Conservation (phyloP, 1,284 basidiomycete genomes). For the Trametes versicolor region DNA sequence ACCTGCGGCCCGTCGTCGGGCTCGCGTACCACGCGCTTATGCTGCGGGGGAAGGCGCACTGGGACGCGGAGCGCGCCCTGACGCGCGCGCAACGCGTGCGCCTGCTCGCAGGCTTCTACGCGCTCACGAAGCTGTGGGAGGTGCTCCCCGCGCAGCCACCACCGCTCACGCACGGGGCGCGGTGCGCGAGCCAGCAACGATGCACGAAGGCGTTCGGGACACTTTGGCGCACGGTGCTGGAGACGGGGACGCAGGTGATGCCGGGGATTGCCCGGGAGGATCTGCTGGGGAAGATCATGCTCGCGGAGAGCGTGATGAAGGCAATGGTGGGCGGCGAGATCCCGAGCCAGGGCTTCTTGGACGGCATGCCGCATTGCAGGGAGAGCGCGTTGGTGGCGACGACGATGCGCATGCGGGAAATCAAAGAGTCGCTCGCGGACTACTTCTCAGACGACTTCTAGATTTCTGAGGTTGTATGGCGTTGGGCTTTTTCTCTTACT, state of each 20-base stretch:
- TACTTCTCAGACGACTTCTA: slow-evolving; percentile 47
- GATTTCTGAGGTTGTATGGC: not conserved
- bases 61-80: slow-evolving; percentile 51
- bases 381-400: slow-evolving; percentile 46
- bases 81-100: slow-evolving; percentile 53
- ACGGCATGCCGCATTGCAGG: slow-evolving; percentile 50
- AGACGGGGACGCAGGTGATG: slow-evolving; percentile 48
- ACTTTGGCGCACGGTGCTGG: slow-evolving; percentile 52
- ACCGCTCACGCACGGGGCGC: slow-evolving; percentile 48
- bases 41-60: slow-evolving; percentile 51
- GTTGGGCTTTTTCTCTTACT: not conserved
- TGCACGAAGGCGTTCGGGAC: slow-evolving; percentile 53
- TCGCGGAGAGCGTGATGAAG: slow-evolving; percentile 53
- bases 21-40: slow-evolving; percentile 56
- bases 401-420: slow-evolving; percentile 42
- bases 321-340: slow-evolving; percentile 53
- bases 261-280: slow-evolving; percentile 49
- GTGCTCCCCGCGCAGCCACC: slow-evolving; percentile 51
- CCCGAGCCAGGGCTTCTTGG: slow-evolving; percentile 48
- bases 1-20: slow-evolving; percentile 51
- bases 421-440: slow-evolving; percentile 46
- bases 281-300: slow-evolving; percentile 50
- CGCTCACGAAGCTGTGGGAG: slow-evolving; percentile 54
- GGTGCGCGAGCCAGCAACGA: slow-evolving; percentile 52
- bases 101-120: slow-evolving; percentile 53